These are phyloP conservation scores for Suhomyces emberorum DNA, from an alignment of 805 yeast genomes.

Conservation along the genomic window DNA sequence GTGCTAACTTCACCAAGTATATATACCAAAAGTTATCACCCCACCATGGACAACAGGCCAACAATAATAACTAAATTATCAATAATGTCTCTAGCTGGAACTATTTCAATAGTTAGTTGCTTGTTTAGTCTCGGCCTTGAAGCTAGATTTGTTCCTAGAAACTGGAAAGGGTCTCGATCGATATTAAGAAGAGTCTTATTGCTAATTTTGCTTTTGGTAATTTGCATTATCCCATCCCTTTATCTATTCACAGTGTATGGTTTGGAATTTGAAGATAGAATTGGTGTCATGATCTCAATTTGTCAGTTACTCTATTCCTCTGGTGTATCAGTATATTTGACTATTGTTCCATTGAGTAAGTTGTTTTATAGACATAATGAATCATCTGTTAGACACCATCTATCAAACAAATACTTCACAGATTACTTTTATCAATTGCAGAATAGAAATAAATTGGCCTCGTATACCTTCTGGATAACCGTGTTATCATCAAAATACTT, in stretches of 20 bases:
- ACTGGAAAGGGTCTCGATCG: constrained; percentile 70
- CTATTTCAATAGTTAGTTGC: constrained; percentile 52
- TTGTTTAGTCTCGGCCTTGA: constrained; percentile 57
- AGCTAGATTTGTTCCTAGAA: constrained; percentile 61
- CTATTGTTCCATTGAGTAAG: constrained; percentile 59
- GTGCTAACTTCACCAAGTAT: constrained; percentile 64
- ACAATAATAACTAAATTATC: constrained; percentile 52
- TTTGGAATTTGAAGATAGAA: constrained; percentile 24
- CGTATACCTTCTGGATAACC: constrained; percentile 65
- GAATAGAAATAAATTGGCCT: constrained; percentile 56
- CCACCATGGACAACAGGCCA: constrained; percentile 57
- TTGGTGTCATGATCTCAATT: constrained; percentile 45
- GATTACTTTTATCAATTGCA: constrained; percentile 51
- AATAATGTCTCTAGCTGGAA: constrained; percentile 65
- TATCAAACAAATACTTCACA: constrained; percentile 58
- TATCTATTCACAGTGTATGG: constrained; percentile 46
- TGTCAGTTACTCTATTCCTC: constrained; percentile 57
- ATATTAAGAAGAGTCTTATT: constrained; percentile 46
- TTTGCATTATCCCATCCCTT: constrained; percentile 50
- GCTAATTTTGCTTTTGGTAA: constrained; percentile 38
- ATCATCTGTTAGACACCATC: constrained; percentile 34
- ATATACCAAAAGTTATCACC: constrained; percentile 57
- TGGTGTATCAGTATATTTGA: constrained; percentile 51
- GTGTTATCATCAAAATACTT: constrained; percentile 66
- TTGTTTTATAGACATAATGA: constrained; percentile 42